Conservation (phyloP, 495 filamentous ascomycete genomes). For the Penicillium egyptiacum region DNA sequence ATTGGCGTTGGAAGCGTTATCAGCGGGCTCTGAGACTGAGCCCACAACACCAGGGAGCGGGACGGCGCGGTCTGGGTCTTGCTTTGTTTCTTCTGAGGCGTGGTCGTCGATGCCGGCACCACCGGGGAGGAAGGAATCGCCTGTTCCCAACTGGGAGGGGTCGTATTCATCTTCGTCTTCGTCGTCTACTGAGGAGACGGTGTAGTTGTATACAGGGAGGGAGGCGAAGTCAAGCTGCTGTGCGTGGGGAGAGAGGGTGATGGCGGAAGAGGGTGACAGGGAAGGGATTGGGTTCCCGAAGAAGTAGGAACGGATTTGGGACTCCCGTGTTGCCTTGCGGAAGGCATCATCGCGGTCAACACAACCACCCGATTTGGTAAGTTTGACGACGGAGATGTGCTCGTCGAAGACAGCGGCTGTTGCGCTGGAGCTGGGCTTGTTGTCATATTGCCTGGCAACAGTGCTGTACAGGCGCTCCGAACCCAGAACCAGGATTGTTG, state of each 20-base stretch:
- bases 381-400: slow-evolving; percentile 67
- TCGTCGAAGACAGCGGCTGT: slow-evolving; percentile 52
- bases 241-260: slow-evolving; percentile 80
- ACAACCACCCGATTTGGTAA: slow-evolving; percentile 86
- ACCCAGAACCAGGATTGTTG: slow-evolving; percentile 78
- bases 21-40: slow-evolving; percentile 18
- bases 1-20: not conserved
- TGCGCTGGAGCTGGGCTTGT: slow-evolving; percentile 56
- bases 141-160: slow-evolving; percentile 39
- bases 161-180: slow-evolving; percentile 51
- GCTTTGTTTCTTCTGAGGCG: slow-evolving; percentile 16
- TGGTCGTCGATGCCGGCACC: slow-evolving; percentile 34
- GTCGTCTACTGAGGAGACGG: slow-evolving; percentile 42
- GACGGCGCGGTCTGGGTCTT: slow-evolving; percentile 24
- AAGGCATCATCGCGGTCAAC: slow-evolving; percentile 77
- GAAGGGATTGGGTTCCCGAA: slow-evolving; percentile 65
- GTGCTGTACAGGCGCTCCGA: slow-evolving; percentile 79
- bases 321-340: slow-evolving; percentile 67
- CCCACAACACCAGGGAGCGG: slow-evolving; percentile 29
- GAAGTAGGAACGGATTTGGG: slow-evolving; percentile 86
- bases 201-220: slow-evolving; percentile 67
- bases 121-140: slow-evolving; percentile 50
- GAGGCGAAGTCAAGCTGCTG: slow-evolving; percentile 74
- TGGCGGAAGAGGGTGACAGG: slow-evolving; percentile 44
- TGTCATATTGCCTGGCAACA: slow-evolving; percentile 69